Conservation (phyloP, 2,329 filamentous ascomycete species). For the Didymella sp. region DNA sequence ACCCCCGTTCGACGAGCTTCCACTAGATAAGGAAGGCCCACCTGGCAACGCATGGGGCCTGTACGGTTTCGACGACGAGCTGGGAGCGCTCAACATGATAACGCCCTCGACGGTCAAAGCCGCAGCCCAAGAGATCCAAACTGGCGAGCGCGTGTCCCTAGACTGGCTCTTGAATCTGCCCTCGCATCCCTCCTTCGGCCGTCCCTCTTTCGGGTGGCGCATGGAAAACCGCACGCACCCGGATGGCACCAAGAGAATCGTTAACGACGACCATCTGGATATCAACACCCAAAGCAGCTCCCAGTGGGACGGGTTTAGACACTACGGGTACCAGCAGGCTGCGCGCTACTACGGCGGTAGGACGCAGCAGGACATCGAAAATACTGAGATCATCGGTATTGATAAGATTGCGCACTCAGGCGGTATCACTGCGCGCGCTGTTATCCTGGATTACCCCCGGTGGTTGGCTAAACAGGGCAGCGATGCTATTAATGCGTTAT, state of each 20-base stretch:
- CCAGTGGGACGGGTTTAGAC: conserved; percentile 52
- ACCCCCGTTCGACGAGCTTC: conserved; percentile 56
- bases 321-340: conserved; percentile 53
- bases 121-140: conserved; percentile 56
- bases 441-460: conserved; percentile 45
- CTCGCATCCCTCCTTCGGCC: conserved; percentile 47
- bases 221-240: conserved; percentile 38
- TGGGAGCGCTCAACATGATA: conserved; percentile 63
- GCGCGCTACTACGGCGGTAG: conserved; percentile 54
- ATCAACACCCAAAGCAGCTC: conserved; percentile 50
- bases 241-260: conserved; percentile 37
- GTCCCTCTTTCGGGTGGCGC: conserved; percentile 40
- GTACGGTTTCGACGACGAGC: conserved; percentile 59
- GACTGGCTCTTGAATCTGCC: conserved; percentile 54
- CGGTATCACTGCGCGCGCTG: conserved; percentile 40
- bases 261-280: conserved; percentile 49
- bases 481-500: conserved; percentile 31
- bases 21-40: conserved; percentile 59
- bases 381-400: conserved; percentile 51
- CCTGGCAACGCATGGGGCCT: conserved; percentile 64
- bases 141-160: conserved; percentile 48
- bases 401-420: conserved; percentile 44
- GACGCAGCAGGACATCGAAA: conserved; percentile 50
- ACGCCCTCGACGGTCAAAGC: conserved; percentile 55
- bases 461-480: conserved; percentile 32